A percentile compares a stretch with the other conserved stretches of the same genome.
Evolutionary conservation across 768 basidiomycete genomes (phyloP).

Genomic region (Agrocybe chaxingu): DNA sequence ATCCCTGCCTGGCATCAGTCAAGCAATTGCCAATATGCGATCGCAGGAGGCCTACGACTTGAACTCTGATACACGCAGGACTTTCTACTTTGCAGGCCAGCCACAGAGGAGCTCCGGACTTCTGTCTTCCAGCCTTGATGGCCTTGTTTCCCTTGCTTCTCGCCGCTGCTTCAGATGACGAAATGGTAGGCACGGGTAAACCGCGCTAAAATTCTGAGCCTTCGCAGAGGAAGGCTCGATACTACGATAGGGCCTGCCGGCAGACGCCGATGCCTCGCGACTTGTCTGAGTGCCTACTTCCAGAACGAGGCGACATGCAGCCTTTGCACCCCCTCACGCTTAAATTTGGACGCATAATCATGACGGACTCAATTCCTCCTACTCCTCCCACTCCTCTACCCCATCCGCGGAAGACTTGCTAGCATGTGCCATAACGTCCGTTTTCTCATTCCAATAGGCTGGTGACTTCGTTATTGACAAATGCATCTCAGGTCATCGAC

Average conservation of each 20-base stretch:
- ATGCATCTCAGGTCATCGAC: conserved; percentile 62
- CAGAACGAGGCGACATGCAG: conserved; percentile 43
- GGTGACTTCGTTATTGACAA: conserved; percentile 2
- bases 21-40: conserved; percentile 2
- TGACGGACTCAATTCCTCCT: conserved; percentile 17
- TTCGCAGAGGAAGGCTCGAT: conserved; percentile 16
- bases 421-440: conserved; percentile 76
- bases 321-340: conserved; percentile 20
- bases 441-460: conserved; percentile 9
- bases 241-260: conserved; percentile 19
- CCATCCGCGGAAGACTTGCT: conserved; percentile 12
- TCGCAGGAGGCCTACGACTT: background rate
- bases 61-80: conserved; percentile 7
- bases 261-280: conserved; percentile 41
- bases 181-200: conserved; percentile 1
- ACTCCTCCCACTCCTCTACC: conserved; percentile 17
- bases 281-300: conserved; percentile 25
- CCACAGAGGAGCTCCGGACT: too few species aligned
- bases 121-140: too few species aligned
- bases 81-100: conserved; percentile 3
- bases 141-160: background rate
- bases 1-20: background rate
- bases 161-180: background rate
- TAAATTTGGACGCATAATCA: conserved; percentile 20
- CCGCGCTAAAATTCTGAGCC: conserved; percentile 6